Conservation (phyloP, 2,329 filamentous ascomycete genomes). For the Venturiaceae sp. region DNA sequence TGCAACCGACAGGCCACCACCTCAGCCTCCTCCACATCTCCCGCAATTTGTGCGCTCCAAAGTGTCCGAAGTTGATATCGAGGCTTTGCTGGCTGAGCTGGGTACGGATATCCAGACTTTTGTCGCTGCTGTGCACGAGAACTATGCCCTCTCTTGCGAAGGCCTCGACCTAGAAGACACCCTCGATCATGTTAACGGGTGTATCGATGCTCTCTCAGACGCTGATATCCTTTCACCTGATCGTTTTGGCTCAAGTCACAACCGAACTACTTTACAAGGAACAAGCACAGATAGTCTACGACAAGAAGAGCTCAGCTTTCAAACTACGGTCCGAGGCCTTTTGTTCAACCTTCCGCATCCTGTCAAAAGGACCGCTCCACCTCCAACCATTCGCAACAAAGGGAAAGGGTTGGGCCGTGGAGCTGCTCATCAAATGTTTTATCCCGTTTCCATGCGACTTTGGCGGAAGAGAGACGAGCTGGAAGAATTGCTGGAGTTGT, state of each 20-base stretch:
- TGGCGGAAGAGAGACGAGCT: slow-evolving; percentile 80
- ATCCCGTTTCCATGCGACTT: slow-evolving; percentile 72
- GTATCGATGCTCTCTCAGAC: slow-evolving; percentile 77
- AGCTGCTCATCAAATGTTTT: slow-evolving; percentile 68
- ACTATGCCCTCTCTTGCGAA: slow-evolving; percentile 80
- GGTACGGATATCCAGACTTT: slow-evolving; percentile 90
- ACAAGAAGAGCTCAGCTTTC: slow-evolving; percentile 90
- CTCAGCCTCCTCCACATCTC: slow-evolving; percentile 36
- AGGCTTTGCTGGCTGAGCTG: slow-evolving; percentile 81
- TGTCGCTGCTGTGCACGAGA: slow-evolving; percentile 83
- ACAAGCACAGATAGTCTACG: slow-evolving; percentile 61
- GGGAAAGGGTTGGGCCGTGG: slow-evolving; percentile 12
- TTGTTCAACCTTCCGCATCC: slow-evolving; percentile 78
- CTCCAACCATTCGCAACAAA: slow-evolving; percentile 24
- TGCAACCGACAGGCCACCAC: slow-evolving; percentile 18
- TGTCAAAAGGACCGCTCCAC: slow-evolving; percentile 53
- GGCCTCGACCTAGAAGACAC: slow-evolving; percentile 48
- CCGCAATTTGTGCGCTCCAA: slow-evolving; percentile 33
- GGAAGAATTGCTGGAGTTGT: slow-evolving; percentile 60
- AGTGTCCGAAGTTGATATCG: slow-evolving; percentile 36
- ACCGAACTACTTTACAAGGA: slow-evolving; percentile 36
- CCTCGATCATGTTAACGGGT: slow-evolving; percentile 72
- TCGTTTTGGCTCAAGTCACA: slow-evolving; percentile 52
- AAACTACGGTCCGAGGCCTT: slow-evolving; percentile 78
- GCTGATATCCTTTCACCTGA: slow-evolving; percentile 77